Conservation (phyloP, 2,329 filamentous ascomycete genomes). For the Nigrograna mackinnonii region DNA sequence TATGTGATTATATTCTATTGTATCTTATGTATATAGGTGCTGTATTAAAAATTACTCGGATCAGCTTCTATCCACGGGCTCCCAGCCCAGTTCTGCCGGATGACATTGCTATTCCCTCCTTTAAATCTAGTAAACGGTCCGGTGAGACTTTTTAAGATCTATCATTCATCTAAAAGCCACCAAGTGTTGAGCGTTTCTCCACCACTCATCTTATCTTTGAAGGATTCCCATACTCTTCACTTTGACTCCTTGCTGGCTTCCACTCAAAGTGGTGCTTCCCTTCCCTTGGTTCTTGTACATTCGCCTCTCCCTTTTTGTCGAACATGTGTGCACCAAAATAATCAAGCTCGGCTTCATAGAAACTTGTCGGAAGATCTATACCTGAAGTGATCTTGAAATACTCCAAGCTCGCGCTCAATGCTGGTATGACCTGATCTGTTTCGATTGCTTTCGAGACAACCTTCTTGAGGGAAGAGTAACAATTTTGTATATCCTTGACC, state of each 20-base stretch:
- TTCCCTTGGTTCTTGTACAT: constrained; percentile 55
- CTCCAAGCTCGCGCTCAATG: constrained; percentile 65
- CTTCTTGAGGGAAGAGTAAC: constrained; percentile 57
- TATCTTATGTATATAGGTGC: too few relatives aligned
- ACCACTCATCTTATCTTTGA: too few relatives aligned
- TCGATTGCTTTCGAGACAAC: constrained; percentile 59
- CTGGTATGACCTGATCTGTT: constrained; percentile 63
- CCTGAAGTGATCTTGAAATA: constrained; percentile 68
- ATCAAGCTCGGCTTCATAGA: constrained; percentile 73
- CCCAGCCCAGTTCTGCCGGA: too few relatives aligned
- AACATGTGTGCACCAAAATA: constrained; percentile 72
- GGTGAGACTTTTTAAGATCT: too few relatives aligned
- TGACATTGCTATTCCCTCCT: too few relatives aligned
- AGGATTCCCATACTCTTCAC: constrained; percentile 11
- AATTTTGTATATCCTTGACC: constrained; percentile 56
- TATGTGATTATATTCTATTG: too few relatives aligned
- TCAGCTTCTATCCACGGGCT: too few relatives aligned
- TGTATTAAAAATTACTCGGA: too few relatives aligned
- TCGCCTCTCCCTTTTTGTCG: constrained; percentile 59
- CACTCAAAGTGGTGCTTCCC: constrained; percentile 69
- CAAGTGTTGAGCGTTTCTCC: too few relatives aligned
- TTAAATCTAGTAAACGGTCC: too few relatives aligned
- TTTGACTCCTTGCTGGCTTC: constrained; percentile 46
- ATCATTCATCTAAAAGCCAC: too few relatives aligned
- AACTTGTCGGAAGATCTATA: constrained; percentile 58